phyloP scores from a whole-genome alignment of 2,329 filamentous ascomycete species.

The Ramichloridium luteum region DNA sequence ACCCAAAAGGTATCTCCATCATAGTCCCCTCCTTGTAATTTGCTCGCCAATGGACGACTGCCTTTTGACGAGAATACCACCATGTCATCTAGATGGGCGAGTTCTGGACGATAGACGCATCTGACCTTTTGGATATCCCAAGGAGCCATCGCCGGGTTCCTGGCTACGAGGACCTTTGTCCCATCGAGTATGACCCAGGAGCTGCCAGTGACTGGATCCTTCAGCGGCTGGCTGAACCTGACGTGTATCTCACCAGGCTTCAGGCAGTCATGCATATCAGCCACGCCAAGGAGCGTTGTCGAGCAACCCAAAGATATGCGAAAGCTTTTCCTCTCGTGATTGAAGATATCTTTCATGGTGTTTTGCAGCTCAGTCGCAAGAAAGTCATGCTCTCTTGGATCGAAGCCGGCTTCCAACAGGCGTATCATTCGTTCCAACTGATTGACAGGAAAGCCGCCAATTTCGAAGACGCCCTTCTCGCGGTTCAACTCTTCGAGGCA shows the following conservation, averaged over 20 bases:
- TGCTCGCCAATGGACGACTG: slow-evolving; percentile 50
- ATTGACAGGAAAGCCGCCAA: slow-evolving; percentile 39
- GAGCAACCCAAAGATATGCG: slow-evolving; percentile 46
- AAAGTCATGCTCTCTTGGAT: slow-evolving; percentile 8
- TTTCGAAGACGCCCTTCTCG: slow-evolving; percentile 25
- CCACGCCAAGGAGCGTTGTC: slow-evolving; percentile 52
- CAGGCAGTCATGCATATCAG: slow-evolving; percentile 52
- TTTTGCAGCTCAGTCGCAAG: slow-evolving; percentile 11
- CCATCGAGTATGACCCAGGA: slow-evolving; percentile 44
- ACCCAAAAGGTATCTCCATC: slow-evolving; percentile 67
- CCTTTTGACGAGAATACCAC: slow-evolving; percentile 62
- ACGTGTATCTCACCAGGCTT: slow-evolving; percentile 56
- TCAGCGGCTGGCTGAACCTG: slow-evolving; percentile 51
- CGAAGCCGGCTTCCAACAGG: slow-evolving; percentile 38
- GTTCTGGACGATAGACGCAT: slow-evolving; percentile 41
- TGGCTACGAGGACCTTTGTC: slow-evolving; percentile 52
- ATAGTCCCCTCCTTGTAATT: slow-evolving; percentile 68
- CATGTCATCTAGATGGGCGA: slow-evolving; percentile 63
- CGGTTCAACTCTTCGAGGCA: slow-evolving; percentile 23
- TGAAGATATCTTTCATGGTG: slow-evolving; percentile 7
- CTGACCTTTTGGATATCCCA: slow-evolving; percentile 58
- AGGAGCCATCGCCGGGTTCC: slow-evolving; percentile 55
- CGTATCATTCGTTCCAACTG: slow-evolving; percentile 42
- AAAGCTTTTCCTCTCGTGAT: slow-evolving; percentile 13
- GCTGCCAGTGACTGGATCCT: slow-evolving; percentile 40